Evolutionary conservation across 2,329 filamentous ascomycete genomes (phyloP), one percentile per base, ranked within the genome.

Genomic region (Trichoderma afroharzianum): DNA sequence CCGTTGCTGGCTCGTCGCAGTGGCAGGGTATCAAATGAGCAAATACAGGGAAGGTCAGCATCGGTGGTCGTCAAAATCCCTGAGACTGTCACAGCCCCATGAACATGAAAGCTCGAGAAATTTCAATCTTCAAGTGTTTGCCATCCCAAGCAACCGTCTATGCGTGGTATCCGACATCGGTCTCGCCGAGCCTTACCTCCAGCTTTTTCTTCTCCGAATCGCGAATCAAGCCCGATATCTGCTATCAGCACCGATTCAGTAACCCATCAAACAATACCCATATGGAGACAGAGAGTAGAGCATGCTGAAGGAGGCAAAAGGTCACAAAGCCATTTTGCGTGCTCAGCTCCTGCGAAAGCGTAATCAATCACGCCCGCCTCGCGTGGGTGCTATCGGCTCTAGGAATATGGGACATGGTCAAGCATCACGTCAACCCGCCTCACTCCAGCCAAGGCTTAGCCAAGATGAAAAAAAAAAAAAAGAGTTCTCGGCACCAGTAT

Each of bases 171-270:
- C 50, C 64, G 24, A 47, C 53, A 64, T 43, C 64, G 33, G 53
- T 63, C 36, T n/a, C 28, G 57, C 57, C 9, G 50, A 15, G 15
- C 2, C 50, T 28, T 14, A 30, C 26, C n/a, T 53, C 43, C n/a
- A 64, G 4, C 14, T 12, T 68, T 68, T 12, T 68, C 36, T 24
- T 68, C 26, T 33, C 36, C 64, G 33, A 68, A 59, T 59, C 33
- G 33, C 64, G 64, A 50, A 68, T 7, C 55, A 68, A 33, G 26
- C 39, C 64, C 64, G 55, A 68, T 26, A 68, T 68, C 53, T 15
- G 6, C 24, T n/a, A 33, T 58, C 53, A 30, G 36, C 53, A 36
- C 50, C 26, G 47, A 39, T 39, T 9, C 15, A 55, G 32, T 11
- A 55, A 39, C 15, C 30, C 50, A 6, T 11, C 18, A n/a, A 39